Base-by-base conservation (phyloP, 2,329 filamentous ascomycete genomes). In the Monilinia fructicola region DNA sequence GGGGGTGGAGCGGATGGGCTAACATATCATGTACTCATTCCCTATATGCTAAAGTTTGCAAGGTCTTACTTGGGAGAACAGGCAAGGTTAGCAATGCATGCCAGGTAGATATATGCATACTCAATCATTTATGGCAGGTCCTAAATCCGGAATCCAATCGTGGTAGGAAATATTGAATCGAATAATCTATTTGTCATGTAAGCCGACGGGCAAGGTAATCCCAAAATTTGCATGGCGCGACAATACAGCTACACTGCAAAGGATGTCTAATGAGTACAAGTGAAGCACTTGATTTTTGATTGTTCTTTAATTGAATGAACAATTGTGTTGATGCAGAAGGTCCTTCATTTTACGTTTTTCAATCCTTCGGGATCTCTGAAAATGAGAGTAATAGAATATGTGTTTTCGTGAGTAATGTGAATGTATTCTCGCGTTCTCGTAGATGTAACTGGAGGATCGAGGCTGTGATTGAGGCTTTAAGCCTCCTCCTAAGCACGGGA, bases 401-500 rank as follows among this genome's bases (percentile, higher is more conserved):
- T 58, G 44, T 59, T 65, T 65, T 59, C 60, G 60, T 54, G 60
- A 54, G 31, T 59, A 23, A 38, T 50, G 23, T 54, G 38, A 46
- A 26, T 14, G n/a, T 38, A 50, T 40, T 61, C 28, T 44, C n/a
- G 26, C 35, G 38, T 65, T 59, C 63, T 60, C 44, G 42, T 65
- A 50, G 31, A 42, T 61, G 55, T 60, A 28, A 44, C 55, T 21
- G 31, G 38, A 61, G 55, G 46, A 54, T 54, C 31, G 38, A 44
- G 48, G 26, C 38, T 66, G 14, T 54, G 38, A 66, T 61, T 46
- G 26, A 61, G 64, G 48, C 46, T 60, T 53, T 12, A 65, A 52
- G 55, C 48, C 55, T 50, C 55, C 26, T 50, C n/a, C 48, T 46
- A 18, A 48, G 64, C n/a, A 66, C 46, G 64, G 64, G 55, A 60